Conservation (phyloP, 2,329 filamentous ascomycete genomes). For the Pseudogymnoascus pannorum region DNA sequence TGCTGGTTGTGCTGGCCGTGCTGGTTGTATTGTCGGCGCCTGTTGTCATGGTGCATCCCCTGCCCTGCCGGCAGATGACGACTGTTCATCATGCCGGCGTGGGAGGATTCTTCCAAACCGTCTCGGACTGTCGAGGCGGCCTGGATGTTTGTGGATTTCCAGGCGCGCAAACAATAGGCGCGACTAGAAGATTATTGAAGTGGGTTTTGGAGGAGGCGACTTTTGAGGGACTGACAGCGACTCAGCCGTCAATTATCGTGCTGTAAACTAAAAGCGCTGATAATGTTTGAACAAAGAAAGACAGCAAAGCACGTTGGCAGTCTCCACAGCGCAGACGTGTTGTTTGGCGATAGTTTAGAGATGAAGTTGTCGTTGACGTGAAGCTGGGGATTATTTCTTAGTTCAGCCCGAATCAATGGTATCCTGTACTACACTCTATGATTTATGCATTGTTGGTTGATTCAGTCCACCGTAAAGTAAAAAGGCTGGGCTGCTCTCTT, state of each 20-base stretch:
- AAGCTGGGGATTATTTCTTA: conserved; percentile 6
- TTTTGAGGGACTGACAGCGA: background rate
- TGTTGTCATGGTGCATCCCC: conserved; percentile 34
- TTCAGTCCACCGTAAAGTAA: background rate
- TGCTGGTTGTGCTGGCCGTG: conserved; percentile 11
- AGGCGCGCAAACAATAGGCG: background rate
- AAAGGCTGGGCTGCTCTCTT: background rate
- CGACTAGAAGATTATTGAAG: conserved; percentile 1
- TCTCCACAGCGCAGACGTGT: background rate
- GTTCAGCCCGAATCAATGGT: conserved; percentile 1
- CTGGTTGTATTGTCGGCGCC: conserved; percentile 28
- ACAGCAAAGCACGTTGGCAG: background rate
- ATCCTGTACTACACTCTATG: background rate
- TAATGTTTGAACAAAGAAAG: background rate
- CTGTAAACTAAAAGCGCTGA: background rate
- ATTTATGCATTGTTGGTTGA: background rate
- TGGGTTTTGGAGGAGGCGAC: background rate
- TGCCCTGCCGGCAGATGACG: conserved; percentile 73
- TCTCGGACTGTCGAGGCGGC: conserved; percentile 20
- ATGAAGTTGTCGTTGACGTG: conserved; percentile 4
- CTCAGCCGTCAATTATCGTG: background rate
- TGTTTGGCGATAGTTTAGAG: background rate
- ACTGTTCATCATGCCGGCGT: conserved; percentile 70
- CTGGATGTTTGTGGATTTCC: conserved; percentile 11
- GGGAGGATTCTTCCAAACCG: conserved; percentile 34